Conservation (phyloP, 805 yeast species). For the Candida oleophila region DNA sequence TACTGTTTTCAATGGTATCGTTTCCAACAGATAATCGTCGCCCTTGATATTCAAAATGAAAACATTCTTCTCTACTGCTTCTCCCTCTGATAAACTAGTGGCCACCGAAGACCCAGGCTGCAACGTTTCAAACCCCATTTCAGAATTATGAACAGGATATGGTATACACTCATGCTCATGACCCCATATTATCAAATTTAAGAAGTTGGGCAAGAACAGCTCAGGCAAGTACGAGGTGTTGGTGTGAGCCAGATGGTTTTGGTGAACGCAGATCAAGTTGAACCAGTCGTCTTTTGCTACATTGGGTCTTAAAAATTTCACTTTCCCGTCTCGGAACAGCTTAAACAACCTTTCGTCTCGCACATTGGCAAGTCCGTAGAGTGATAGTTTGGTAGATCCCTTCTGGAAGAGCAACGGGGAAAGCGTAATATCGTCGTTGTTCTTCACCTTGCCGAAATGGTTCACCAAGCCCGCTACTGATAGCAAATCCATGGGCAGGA, state of each 20-base stretch:
- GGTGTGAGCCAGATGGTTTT: conserved; percentile 82
- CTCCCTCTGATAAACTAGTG: conserved; percentile 85
- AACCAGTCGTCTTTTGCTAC: conserved; percentile 68
- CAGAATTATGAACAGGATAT: conserved; percentile 57
- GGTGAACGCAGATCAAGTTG: conserved; percentile 84
- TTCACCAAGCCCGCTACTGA: conserved; percentile 81
- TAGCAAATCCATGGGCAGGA: conserved; percentile 84
- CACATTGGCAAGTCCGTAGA: conserved; percentile 86
- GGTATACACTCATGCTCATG: conserved; percentile 96
- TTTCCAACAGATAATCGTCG: conserved; percentile 53
- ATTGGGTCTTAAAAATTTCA: conserved; percentile 73
- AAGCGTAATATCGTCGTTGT: conserved; percentile 71
- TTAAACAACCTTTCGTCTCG: conserved; percentile 86
- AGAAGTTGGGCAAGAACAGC: conserved; percentile 71
- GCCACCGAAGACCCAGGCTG: conserved; percentile 96
- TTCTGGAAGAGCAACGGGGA: conserved; percentile 80
- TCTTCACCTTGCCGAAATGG: conserved; percentile 81
- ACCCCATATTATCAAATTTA: conserved; percentile 92
- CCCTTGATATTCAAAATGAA: conserved; percentile 69
- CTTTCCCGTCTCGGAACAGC: conserved; percentile 76
- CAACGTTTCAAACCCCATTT: conserved; percentile 69
- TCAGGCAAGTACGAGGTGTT: conserved; percentile 85
- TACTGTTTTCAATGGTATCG: conserved; percentile 64
- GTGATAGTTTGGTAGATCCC: conserved; percentile 76
- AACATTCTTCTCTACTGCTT: conserved; percentile 70